phyloP scores from a whole-genome alignment of 352 stramenopile species.

The Globisporangium abappressorium region DNA sequence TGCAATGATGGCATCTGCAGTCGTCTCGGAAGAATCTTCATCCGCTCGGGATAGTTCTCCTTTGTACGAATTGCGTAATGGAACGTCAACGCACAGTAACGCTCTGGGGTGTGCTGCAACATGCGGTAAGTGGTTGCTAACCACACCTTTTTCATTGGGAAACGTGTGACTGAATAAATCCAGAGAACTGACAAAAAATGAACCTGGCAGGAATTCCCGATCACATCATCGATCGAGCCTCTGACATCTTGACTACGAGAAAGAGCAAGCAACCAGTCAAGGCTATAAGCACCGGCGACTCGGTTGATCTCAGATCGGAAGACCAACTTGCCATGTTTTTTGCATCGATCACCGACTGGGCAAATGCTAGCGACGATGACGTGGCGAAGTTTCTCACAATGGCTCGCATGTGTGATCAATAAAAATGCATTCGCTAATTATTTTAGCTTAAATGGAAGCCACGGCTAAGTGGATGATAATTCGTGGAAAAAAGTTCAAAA shows the following conservation, averaged over 20 bases:
- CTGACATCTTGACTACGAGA: conserved; percentile 39
- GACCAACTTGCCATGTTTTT: conserved; percentile 47
- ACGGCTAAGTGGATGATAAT: background rate
- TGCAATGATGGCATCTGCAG: conserved; percentile 53
- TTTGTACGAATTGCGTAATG: conserved; percentile 58
- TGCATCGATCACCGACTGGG: conserved; percentile 52
- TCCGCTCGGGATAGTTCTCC: conserved; percentile 27
- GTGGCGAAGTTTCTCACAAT: conserved; percentile 53
- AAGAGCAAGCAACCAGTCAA: conserved; percentile 26
- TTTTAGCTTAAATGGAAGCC: conserved; percentile 6
- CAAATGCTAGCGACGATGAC: conserved; percentile 33
- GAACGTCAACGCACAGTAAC: conserved; percentile 70
- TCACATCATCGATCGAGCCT: conserved; percentile 38
- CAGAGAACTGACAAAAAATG: background rate
- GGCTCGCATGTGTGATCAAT: conserved; percentile 38
- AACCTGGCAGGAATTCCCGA: conserved; percentile 41
- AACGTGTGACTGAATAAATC: background rate
- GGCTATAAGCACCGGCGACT: conserved; percentile 20
- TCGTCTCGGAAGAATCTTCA: conserved; percentile 16
- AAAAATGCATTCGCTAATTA: conserved; percentile 21
- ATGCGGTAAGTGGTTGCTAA: conserved; percentile 38
- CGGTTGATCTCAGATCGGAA: conserved; percentile 30
- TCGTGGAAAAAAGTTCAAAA: background rate
- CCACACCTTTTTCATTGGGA: background rate
- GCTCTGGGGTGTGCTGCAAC: conserved; percentile 62